Conservation (phyloP, 352 stramenopile species). For the Globisporangium yorkense region DNA sequence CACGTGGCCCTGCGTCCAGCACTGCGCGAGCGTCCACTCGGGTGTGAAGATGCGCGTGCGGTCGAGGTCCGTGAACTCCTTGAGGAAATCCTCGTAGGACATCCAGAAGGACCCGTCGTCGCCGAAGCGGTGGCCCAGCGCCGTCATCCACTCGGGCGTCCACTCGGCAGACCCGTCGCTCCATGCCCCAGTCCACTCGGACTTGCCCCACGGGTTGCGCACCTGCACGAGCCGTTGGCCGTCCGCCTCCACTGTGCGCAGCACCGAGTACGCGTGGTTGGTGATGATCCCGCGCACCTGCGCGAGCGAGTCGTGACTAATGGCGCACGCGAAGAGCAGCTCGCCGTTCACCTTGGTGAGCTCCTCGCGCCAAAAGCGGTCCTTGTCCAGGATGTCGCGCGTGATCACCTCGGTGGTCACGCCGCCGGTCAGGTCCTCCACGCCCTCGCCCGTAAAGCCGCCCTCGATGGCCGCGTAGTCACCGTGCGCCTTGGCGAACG, state of each 20-base stretch:
- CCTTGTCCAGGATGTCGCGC: slow-evolving; percentile 28
- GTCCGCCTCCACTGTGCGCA: slow-evolving; percentile 32
- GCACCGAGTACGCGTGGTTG: slow-evolving; percentile 54
- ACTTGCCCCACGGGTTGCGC: slow-evolving; percentile 54
- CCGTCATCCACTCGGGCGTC: slow-evolving; percentile 37
- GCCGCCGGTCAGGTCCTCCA: slow-evolving; percentile 37
- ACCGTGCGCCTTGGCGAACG: slow-evolving; percentile 76
- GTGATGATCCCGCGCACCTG: slow-evolving; percentile 30
- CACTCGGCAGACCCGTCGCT: slow-evolving; percentile 40
- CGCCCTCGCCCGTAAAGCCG: slow-evolving; percentile 40
- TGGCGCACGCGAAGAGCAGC: slow-evolving; percentile 28
- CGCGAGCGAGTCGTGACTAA: slow-evolving; percentile 11
- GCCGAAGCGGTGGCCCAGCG: slow-evolving; percentile 30
- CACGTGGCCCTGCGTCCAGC: slow-evolving; percentile 26
- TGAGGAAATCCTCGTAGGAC: slow-evolving; percentile 35
- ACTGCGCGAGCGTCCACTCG: slow-evolving; percentile 32
- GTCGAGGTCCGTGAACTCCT: slow-evolving; percentile 26
- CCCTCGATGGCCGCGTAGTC: slow-evolving; percentile 63
- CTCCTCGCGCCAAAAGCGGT: slow-evolving; percentile 32
- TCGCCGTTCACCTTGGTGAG: slow-evolving; percentile 32
- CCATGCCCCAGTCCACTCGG: slow-evolving; percentile 47
- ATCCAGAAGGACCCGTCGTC: slow-evolving; percentile 71
- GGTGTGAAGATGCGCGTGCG: slow-evolving; percentile 31
- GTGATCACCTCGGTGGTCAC: slow-evolving; percentile 31
- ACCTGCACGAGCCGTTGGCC: slow-evolving; percentile 29